Conservation (phyloP, 768 basidiomycete genomes). For the Collybia nuda region DNA sequence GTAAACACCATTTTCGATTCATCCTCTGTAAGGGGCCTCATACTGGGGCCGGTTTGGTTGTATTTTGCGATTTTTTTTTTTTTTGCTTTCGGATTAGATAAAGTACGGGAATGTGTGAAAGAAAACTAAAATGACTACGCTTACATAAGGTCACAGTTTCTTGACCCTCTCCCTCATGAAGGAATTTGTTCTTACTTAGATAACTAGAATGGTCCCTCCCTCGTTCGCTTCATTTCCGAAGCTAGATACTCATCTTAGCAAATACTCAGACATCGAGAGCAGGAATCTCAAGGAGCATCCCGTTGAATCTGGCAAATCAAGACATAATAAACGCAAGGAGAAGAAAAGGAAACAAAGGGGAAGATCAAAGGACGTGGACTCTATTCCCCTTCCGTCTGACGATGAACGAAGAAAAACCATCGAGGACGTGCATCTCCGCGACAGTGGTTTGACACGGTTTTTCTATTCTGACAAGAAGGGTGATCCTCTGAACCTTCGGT, state of each 20-base stretch:
- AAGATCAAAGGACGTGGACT: slow-evolving; percentile 16
- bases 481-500: slow-evolving; percentile 63
- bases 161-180: too few species aligned
- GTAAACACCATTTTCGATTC: slow-evolving; percentile 96
- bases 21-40: slow-evolving; percentile 96
- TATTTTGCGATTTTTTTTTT: not conserved
- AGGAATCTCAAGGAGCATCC: slow-evolving; percentile 23
- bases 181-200: too few species aligned
- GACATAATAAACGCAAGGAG: slow-evolving; percentile 19
- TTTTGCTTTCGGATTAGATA: too few species aligned
- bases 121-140: too few species aligned
- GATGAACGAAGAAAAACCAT: slow-evolving; percentile 20
- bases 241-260: slow-evolving; percentile 43
- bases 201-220: slow-evolving; percentile 37
- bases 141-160: slow-evolving; percentile 1
- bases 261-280: slow-evolving; percentile 20
- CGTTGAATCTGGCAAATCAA: slow-evolving; percentile 6
- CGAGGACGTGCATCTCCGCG: slow-evolving; percentile 10
- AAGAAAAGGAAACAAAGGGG: slow-evolving; percentile 25
- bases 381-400: slow-evolving; percentile 13
- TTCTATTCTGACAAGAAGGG: slow-evolving; percentile 72
- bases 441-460: slow-evolving; percentile 21
- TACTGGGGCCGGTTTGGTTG: slow-evolving; percentile 27
- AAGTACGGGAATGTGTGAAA: too few species aligned
- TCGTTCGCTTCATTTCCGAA: slow-evolving; percentile 75